A percentile compares a stretch with the other conserved stretches of the same genome.
These are phyloP conservation scores for Trypanosoma rangeli DNA, from an alignment of 208 protist genomes.

Conservation along the genomic window DNA sequence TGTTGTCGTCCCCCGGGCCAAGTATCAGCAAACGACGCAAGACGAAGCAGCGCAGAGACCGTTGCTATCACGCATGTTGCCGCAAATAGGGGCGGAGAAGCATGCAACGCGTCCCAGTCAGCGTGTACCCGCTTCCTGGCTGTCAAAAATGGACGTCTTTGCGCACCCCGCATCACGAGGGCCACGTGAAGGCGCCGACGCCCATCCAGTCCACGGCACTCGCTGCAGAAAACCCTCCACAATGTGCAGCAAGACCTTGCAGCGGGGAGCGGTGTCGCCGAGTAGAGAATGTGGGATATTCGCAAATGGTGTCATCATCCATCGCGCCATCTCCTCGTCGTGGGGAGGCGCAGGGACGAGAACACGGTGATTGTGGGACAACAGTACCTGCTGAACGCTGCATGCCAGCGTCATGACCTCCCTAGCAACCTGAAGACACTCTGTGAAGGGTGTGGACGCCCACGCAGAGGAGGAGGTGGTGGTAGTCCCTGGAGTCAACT, in stretches of 20 bases:
- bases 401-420: conserved; percentile 5
- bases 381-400: background rate
- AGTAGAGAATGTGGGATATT: background rate
- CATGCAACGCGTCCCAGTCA: background rate
- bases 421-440: background rate
- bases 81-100: conserved; percentile 3
- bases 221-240: background rate
- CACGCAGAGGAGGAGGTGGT: background rate
- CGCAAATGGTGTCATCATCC: background rate
- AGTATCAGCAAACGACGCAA: background rate
- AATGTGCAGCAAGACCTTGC: background rate
- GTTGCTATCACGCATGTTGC: background rate
- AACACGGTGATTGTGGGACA: background rate
- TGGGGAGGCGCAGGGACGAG: background rate
- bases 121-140: too few relatives aligned
- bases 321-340: background rate
- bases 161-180: too few relatives aligned
- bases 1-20: background rate
- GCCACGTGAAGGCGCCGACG: background rate
- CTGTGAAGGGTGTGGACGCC: background rate
- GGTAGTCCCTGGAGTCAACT: too few relatives aligned
- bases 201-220: conserved; percentile 12
- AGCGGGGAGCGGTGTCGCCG: background rate
- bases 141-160: too few relatives aligned
- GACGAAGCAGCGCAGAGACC: background rate